Evolutionary conservation across 2,329 filamentous ascomycete genomes (phyloP).

Genomic region (Sporothrix humicola): DNA sequence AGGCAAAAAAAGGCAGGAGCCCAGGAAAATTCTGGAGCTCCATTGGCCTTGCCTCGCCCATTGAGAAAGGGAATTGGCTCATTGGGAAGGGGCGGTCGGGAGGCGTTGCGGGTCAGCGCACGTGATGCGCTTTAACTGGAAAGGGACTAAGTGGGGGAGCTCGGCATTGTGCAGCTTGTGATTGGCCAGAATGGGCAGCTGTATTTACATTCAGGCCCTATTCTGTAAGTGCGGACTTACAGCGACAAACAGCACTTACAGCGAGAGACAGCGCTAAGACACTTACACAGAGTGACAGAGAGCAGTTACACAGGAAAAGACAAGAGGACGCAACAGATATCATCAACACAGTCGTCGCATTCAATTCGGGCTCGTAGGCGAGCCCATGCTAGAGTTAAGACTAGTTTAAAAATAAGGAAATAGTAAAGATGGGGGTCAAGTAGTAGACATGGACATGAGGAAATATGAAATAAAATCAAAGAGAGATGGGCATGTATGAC

Average conservation of each 20-base stretch:
- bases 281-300: neutral
- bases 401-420: neutral
- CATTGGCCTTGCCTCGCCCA: neutral
- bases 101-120: conserved; percentile 10
- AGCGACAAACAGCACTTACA: neutral
- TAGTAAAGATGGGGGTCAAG: neutral
- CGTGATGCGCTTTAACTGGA: neutral
- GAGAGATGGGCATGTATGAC: neutral
- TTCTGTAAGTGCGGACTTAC: neutral
- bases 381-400: neutral
- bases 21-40: conserved; percentile 20
- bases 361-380: neutral
- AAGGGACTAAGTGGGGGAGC: neutral
- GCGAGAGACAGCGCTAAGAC: neutral
- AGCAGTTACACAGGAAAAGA: neutral
- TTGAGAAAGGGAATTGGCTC: no score
- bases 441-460: neutral
- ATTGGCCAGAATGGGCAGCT: neutral
- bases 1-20: neutral
- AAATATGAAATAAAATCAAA: neutral
- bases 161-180: neutral
- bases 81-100: conserved; percentile 13
- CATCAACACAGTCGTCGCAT: conserved; percentile 19
- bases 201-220: neutral
- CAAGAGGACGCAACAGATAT: neutral